Base-by-base conservation (phyloP, 164 flowering plant genomes). In the Chimonanthus praecox region DNA sequence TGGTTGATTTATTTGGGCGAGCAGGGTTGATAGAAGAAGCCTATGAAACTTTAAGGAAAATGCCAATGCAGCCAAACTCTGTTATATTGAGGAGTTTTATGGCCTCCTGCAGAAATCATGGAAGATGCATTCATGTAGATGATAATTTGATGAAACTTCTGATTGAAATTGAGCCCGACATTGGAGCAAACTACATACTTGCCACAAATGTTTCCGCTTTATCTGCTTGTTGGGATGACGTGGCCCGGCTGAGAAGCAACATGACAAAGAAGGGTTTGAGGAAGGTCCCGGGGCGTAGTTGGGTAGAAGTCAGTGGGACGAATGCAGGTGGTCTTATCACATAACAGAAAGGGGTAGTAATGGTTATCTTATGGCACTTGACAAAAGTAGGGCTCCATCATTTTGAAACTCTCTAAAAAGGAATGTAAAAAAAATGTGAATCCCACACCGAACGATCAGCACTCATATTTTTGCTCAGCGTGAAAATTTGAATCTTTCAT, bases 161-260 rank as follows among this genome's bases (percentile, higher is more conserved):
- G 18, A 71, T 87, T 20, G 75, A 82, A 78, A 62, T 78, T 20
- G 89, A 87, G 71, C 89, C 90, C n/a, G 75, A 77, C 2, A 76
- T 82, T 63, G 92, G 88, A 64, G 83, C 87, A 7, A 87, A 87
- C 78, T 87, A 88, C 74, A 88, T 88, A 2, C 87, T 88, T 73
- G 83, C 82, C 69, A 79, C 89, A 18, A 79, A 69, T 78, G 74
- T 82, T 15, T 83, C 74, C 48, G 82, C 88, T 74, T 18, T 78
- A 9, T 76, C 83, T 50, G 77, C 81, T 68, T 61, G 46, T 68
- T 82, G 85, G 87, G 71, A 71, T 63, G 80, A 69, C 66, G 81
- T 80, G 45, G 82, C 82, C 73, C 64, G 73, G 44, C 15, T 85
- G 58, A 82, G 88, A 76, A 70, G 69, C 63, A 67, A 75, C 73